Evolutionary conservation across 1,139 yeast genomes (phyloP), one percentile per base, ranked within the genome.

Genomic region (Candida glucosophila): DNA sequence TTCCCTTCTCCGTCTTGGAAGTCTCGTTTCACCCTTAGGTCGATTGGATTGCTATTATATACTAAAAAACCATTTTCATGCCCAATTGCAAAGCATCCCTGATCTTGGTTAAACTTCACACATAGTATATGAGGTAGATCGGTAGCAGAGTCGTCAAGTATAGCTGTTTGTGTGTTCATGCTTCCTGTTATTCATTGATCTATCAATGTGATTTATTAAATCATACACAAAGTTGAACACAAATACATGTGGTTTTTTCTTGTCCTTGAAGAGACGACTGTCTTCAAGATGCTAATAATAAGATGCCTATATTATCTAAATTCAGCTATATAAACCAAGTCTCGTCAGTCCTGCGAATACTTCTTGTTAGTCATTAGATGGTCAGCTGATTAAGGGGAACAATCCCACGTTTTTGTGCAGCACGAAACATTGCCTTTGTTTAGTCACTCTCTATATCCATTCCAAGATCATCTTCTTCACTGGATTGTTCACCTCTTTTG

Each of bases 21-120:
- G 24, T 57, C 70, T 27, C 94, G 63, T 42, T 73, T 67, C 29
- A 86, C 90, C 39, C 92, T 67, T 37, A 77, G 55, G 36, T 82
- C 93, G 55, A 86, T 64, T 5, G 97, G 97, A 45, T 82, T 86
- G 5, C 93, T 70, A 46, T 79, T 81, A 59, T 76, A 88, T n/a
- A 88, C 94, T 28, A 77, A 58, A 48, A 88, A 85, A 15, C 96
- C 96, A 27, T 64, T 55, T 36, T 82, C 88, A 39, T 78, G 80
- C 26, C 92, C 83, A 17, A 83, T 62, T 14, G 95, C 83, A 55
- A 88, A 86, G 47, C 96, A 86, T 24, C 86, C 82, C 43, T 77
- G 83, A 52, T 86, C 95, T 53, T 85, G 95, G 52, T 88, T 88
- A 59, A 86, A 86, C 17, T 74, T 57, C 10, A 78, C 73, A 34